Conservation (phyloP, 2,329 filamentous ascomycete species). For the Tympanopsis confertula region DNA sequence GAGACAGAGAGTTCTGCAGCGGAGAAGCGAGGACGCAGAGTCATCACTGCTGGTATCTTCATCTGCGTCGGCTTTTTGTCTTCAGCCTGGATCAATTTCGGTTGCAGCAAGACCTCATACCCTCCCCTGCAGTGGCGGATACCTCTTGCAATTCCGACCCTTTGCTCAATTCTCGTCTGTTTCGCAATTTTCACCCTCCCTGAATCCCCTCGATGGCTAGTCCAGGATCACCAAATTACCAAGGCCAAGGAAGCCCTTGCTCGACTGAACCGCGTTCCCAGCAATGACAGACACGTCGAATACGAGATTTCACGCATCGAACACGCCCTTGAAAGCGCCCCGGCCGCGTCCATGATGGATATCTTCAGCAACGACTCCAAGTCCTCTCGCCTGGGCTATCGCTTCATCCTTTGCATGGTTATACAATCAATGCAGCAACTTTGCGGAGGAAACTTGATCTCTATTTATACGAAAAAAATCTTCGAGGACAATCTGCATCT, state of each 20-base stretch:
- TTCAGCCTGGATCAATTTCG: neutral
- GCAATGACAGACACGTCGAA: neutral
- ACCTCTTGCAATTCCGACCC: neutral
- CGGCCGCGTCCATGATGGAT: neutral
- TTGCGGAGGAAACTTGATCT: neutral
- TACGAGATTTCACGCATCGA: neutral
- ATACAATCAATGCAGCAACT: neutral
- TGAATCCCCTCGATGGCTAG: conserved; percentile 23
- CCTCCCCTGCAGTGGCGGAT: neutral
- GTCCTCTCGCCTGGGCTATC: neutral
- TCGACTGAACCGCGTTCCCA: neutral
- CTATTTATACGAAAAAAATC: neutral
- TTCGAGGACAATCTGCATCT: conserved; percentile 2
- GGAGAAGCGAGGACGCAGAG: neutral
- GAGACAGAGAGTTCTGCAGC: conserved; percentile 24
- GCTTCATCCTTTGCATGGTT: neutral
- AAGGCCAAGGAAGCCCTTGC: conserved; percentile 10
- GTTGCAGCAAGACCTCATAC: neutral
- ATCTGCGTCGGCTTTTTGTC: neutral
- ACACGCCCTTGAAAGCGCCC: neutral
- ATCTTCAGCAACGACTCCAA: neutral
- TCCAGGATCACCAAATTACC: conserved; percentile 10
- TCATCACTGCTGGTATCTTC: neutral
- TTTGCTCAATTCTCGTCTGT: conserved; percentile 14
- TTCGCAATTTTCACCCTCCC: conserved; percentile 17